A percentile compares a stretch with the other conserved stretches of the same genome.
phyloP scores from a whole-genome alignment of 116 monocot species.

The Trichopus zeylanicus region DNA sequence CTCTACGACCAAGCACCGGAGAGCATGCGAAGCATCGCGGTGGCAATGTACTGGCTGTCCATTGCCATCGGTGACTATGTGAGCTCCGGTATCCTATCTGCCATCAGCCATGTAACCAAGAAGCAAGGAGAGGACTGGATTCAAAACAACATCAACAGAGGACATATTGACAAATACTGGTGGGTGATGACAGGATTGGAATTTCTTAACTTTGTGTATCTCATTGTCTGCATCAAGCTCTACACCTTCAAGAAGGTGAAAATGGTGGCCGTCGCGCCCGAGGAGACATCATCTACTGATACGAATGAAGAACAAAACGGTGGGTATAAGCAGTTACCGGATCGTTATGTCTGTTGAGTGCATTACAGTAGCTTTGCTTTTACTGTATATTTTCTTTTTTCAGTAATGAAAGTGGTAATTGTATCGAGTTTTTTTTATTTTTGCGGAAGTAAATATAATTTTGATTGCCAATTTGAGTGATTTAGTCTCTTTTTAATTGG shows the following conservation, averaged over 20 bases:
- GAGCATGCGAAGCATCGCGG: no score
- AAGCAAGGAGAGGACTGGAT: conserved; percentile 36
- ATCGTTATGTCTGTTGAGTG: no score
- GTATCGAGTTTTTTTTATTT: no score
- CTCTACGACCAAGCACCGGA: conserved; percentile 87
- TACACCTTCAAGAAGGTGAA: conserved; percentile 21
- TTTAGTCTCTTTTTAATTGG: no score
- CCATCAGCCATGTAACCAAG: conserved; percentile 29
- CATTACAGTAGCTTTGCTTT: no score
- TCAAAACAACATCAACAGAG: conserved; percentile 33
- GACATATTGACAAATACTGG: conserved; percentile 30
- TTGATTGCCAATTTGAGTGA: no score
- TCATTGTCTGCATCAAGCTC: not conserved
- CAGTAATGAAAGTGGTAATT: no score
- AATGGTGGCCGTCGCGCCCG: not conserved
- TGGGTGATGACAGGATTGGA: conserved; percentile 29
- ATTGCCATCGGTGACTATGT: conserved; percentile 43
- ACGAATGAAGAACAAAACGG: no score
- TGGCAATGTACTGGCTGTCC: conserved; percentile 58
- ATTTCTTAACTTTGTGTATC: conserved; percentile 30
- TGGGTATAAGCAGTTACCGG: no score
- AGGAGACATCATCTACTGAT: no score
- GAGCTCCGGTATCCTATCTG: conserved; percentile 39
- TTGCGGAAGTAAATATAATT: no score
- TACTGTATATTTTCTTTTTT: no score